Evolutionary conservation across 2,329 filamentous ascomycete species (phyloP).

Genomic region (Colletotrichum scovillei): DNA sequence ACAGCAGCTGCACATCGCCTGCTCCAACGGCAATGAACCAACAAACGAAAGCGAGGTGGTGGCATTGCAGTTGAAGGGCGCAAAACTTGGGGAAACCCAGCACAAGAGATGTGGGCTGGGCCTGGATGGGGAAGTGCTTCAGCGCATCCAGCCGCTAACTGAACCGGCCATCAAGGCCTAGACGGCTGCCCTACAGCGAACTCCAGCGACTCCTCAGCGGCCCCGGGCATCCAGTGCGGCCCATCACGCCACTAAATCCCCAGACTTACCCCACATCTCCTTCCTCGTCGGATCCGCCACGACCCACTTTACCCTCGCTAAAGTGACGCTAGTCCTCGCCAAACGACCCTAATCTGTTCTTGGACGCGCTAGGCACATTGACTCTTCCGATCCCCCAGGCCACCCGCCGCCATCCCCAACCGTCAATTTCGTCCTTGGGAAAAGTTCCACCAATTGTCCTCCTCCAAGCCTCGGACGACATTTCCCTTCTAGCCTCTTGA

Average conservation of each 20-base stretch:
- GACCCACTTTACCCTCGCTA: neutral
- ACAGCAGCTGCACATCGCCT: neutral
- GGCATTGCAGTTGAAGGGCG: neutral
- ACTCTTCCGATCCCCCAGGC: constrained; percentile 23
- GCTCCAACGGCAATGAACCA: neutral
- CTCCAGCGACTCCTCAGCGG: neutral
- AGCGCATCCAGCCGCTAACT: neutral
- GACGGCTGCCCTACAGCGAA: neutral
- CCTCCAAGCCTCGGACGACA: neutral
- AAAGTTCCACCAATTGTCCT: constrained; percentile 34
- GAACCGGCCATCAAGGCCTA: neutral
- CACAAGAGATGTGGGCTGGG: neutral
- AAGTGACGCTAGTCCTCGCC: neutral
- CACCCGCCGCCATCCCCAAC: neutral
- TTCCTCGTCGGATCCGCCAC: neutral
- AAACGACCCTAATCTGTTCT: neutral
- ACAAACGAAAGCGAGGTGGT: neutral
- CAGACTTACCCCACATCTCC: constrained; percentile 31
- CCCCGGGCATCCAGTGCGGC: constrained; percentile 15
- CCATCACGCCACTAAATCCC: constrained; percentile 36
- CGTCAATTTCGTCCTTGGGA: neutral
- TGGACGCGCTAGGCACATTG: neutral
- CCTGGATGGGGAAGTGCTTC: neutral
- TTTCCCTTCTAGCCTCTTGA: constrained; percentile 2
- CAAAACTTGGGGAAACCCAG: constrained; percentile 13